A percentile compares a stretch with the other conserved stretches of the same genome.
These are phyloP conservation scores for Kurtzmaniella fragi DNA, from an alignment of 805 yeast genomes.

Conservation along the genomic window DNA sequence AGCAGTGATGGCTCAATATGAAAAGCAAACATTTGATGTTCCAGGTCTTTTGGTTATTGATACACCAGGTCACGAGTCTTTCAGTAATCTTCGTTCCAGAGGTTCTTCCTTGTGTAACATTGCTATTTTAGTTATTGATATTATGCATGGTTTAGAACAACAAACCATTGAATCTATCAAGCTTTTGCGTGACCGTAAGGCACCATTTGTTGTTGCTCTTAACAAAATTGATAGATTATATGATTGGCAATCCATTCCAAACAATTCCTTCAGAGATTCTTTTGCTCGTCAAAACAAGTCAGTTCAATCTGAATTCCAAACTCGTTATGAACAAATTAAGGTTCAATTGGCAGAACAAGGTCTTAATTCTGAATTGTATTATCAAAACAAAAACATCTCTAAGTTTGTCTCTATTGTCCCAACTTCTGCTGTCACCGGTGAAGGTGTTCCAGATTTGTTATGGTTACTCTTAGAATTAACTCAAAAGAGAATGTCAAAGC, in stretches of 20 bases:
- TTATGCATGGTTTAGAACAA: slow-evolving; percentile 98
- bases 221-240: slow-evolving; percentile 97
- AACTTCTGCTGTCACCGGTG: slow-evolving; percentile 98
- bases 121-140: slow-evolving; percentile 96
- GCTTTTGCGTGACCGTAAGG: slow-evolving; percentile 91
- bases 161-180: slow-evolving; percentile 94
- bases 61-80: slow-evolving; percentile 99
- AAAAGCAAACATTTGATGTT: slow-evolving; percentile 82
- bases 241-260: slow-evolving; percentile 88
- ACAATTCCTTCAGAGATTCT: slow-evolving; percentile 95
- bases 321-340: slow-evolving; percentile 77
- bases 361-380: slow-evolving; percentile 93
- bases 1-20: slow-evolving; percentile 81
- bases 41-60: slow-evolving; percentile 97
- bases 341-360: slow-evolving; percentile 96
- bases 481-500: slow-evolving; percentile 98
- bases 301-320: slow-evolving; percentile 89
- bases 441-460: slow-evolving; percentile 98
- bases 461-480: slow-evolving; percentile 94
- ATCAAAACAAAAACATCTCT: slow-evolving; percentile 89
- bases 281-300: slow-evolving; percentile 74
- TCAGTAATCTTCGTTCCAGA: slow-evolving; percentile 94
- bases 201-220: slow-evolving; percentile 95
- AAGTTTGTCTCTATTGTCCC: slow-evolving; percentile 96
- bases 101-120: slow-evolving; percentile 99